Conservation (phyloP, 108 stramenopile species). For the Nannochloropsis salina region DNA sequence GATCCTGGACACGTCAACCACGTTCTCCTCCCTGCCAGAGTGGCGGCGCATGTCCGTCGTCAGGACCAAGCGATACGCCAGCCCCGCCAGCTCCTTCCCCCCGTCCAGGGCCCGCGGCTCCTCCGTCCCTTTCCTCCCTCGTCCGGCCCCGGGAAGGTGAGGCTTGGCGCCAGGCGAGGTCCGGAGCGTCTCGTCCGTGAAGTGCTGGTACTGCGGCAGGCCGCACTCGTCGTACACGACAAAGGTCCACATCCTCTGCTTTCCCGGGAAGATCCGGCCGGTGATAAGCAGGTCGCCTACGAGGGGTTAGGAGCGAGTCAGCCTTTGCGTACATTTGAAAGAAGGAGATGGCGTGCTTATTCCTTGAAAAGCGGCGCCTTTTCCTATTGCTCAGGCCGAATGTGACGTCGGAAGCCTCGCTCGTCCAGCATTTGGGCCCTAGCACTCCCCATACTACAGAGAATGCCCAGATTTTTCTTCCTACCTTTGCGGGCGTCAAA, state of each 20-base stretch:
- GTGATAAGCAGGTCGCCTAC: not conserved
- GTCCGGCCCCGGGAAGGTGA: not conserved
- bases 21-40: not conserved
- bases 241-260: constrained; percentile 5
- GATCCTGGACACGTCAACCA: not conserved
- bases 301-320: not conserved
- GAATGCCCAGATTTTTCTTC: not conserved
- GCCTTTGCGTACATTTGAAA: not conserved
- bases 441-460: too few species aligned
- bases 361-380: too few species aligned
- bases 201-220: not conserved
- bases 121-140: not conserved
- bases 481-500: not conserved
- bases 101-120: too few species aligned
- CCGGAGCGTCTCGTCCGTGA: not conserved
- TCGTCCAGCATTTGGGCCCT: too few species aligned
- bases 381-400: too few species aligned
- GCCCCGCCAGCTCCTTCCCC: not conserved
- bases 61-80: not conserved
- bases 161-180: not conserved
- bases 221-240: not conserved
- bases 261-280: not conserved
- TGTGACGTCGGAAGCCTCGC: too few species aligned
- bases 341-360: too few species aligned
- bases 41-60: not conserved